Conservation (phyloP, 1,139 yeast species). For the Lizanozyma gosingica region DNA sequence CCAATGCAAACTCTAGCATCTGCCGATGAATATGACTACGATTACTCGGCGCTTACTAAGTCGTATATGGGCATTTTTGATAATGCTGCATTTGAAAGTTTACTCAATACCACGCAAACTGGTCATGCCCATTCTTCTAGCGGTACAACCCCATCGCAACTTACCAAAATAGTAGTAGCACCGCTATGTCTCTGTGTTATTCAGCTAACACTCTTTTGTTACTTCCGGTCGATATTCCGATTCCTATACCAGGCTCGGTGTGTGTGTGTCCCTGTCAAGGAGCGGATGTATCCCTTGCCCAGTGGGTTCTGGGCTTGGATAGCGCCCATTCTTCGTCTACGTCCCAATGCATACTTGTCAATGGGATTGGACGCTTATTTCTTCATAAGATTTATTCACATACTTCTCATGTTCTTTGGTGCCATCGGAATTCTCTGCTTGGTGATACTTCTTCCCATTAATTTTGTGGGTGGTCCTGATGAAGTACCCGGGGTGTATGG, state of each 20-base stretch:
- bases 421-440: constrained; percentile 43
- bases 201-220: constrained; percentile 46
- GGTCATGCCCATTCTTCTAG: constrained; percentile 32
- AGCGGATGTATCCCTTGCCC: constrained; percentile 28
- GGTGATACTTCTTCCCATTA: constrained; percentile 49
- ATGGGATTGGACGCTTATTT: constrained; percentile 62
- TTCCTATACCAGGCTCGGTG: constrained; percentile 51
- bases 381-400: constrained; percentile 44
- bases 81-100: constrained; percentile 19
- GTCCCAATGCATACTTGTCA: constrained; percentile 33
- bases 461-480: constrained; percentile 34
- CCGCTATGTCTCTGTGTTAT: constrained; percentile 43
- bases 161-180: constrained; percentile 26
- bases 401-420: constrained; percentile 39
- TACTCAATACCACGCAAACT: constrained; percentile 33
- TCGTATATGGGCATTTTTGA: constrained; percentile 21
- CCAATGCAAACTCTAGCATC: constrained; percentile 15
- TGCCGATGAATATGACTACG: constrained; percentile 10
- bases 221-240: constrained; percentile 37
- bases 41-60: constrained; percentile 17
- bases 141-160: background rate
- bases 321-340: constrained; percentile 26
- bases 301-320: constrained; percentile 43
- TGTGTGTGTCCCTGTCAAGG: constrained; percentile 30
- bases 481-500: constrained; percentile 30